phyloP scores from a whole-genome alignment of 345 rosid genomes.

The Ceriops tagal region DNA sequence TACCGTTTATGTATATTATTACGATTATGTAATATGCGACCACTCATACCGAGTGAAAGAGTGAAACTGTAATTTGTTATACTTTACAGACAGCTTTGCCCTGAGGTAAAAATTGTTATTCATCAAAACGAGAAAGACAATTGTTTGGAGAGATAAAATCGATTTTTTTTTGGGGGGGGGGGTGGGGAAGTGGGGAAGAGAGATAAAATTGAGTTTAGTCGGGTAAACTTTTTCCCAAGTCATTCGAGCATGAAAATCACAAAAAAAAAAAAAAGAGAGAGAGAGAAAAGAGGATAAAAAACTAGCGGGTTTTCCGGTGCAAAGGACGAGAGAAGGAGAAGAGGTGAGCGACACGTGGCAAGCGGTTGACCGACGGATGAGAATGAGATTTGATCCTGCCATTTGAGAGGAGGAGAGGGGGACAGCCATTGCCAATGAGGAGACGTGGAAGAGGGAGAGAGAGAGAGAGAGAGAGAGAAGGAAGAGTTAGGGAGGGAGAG shows the following conservation, averaged over 20 bases:
- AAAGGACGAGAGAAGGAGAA: conserved; percentile 24
- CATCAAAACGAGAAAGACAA: too few species aligned
- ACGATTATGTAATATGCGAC: too few species aligned
- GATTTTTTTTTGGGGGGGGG: too few species aligned
- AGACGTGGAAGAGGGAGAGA: conserved; percentile 12
- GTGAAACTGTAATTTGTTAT: too few species aligned
- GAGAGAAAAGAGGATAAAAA: not conserved
- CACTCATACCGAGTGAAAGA: too few species aligned
- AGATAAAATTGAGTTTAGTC: too few species aligned
- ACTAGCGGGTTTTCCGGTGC: conserved; percentile 52
- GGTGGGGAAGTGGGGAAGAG: too few species aligned
- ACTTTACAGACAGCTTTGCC: too few species aligned
- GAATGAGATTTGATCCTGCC: conserved; percentile 14
- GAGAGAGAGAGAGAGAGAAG: conserved; percentile 1
- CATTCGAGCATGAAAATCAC: not conserved
- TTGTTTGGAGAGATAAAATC: too few species aligned
- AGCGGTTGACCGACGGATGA: conserved; percentile 17
- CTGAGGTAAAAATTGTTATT: conserved; percentile 18
- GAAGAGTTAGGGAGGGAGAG: conserved; percentile 15
- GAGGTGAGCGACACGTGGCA: conserved; percentile 33
- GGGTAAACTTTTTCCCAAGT: too few species aligned
- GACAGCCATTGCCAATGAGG: conserved; percentile 20
- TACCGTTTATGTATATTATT: too few species aligned
- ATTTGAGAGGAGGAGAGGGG: conserved; percentile 14
- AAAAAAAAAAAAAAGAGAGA: not conserved